phyloP scores from a whole-genome alignment of 139 green algal genomes.

The Chlamydomonas schloesseri region DNA sequence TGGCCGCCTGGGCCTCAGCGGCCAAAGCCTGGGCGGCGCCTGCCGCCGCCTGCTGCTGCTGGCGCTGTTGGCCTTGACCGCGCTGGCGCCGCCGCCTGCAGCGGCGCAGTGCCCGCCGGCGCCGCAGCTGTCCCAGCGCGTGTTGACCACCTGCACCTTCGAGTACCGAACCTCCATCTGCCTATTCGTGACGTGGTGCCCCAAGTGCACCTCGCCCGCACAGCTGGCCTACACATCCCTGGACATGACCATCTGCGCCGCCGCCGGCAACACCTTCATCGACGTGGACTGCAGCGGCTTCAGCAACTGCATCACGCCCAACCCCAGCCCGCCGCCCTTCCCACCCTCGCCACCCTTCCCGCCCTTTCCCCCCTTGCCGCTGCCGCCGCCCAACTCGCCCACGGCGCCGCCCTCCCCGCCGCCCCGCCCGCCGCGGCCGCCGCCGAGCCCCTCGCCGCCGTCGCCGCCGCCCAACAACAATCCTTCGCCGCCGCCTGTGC shows the following conservation, averaged over 20 bases:
- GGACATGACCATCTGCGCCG: slow-evolving; percentile 11
- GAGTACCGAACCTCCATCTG: slow-evolving; percentile 17
- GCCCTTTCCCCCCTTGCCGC: background rate
- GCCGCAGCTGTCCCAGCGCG: background rate
- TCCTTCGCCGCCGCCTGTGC: background rate
- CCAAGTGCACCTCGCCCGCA: slow-evolving; percentile 6
- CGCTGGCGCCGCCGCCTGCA: background rate
- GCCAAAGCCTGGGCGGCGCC: background rate
- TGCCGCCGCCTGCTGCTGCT: background rate
- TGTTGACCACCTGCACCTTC: background rate
- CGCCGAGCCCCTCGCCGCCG: background rate
- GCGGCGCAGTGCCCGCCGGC: slow-evolving; percentile 25
- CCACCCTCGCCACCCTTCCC: background rate
- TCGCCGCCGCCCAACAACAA: background rate
- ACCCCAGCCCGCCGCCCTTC: background rate
- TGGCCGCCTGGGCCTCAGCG: background rate
- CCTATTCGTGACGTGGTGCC: slow-evolving; percentile 23
- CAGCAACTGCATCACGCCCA: background rate
- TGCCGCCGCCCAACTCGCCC: background rate
- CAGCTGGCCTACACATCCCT: slow-evolving; percentile 19
- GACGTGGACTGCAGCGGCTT: slow-evolving; percentile 28
- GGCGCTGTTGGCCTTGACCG: background rate
- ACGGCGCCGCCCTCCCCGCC: background rate
- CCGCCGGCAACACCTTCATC: background rate
- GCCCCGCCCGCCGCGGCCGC: background rate